These are phyloP conservation scores for Pelargonium citronellum DNA, from an alignment of 441 rosid species.

Conservation along the genomic window DNA sequence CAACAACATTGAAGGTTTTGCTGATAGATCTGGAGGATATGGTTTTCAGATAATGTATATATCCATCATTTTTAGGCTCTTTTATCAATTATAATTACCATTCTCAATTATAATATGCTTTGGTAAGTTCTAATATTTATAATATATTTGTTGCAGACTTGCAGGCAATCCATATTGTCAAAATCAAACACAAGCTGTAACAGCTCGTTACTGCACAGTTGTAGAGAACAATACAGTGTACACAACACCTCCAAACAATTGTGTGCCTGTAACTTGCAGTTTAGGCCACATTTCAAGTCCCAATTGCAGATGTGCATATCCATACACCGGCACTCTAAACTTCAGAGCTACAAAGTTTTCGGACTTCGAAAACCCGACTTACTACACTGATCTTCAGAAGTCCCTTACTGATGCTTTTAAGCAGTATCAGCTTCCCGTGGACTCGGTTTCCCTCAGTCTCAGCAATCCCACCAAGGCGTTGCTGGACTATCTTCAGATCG, in stretches of 20 bases:
- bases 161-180: conserved; percentile 48
- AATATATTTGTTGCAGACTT: conserved; percentile 35
- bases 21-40: conserved; percentile 15
- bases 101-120: too few relatives aligned
- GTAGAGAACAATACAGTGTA: conserved; percentile 23
- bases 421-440: conserved; percentile 43
- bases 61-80: background rate
- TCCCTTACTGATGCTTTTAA: conserved; percentile 19
- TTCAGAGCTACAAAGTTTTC: conserved; percentile 68
- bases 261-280: conserved; percentile 30
- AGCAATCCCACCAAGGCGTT: conserved; percentile 42
- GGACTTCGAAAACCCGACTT: conserved; percentile 28
- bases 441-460: conserved; percentile 36
- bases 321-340: conserved; percentile 46
- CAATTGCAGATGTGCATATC: conserved; percentile 39
- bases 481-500: conserved; percentile 32
- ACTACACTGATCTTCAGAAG: conserved; percentile 27
- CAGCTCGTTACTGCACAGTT: conserved; percentile 31
- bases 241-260: conserved; percentile 33
- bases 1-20: conserved; percentile 35
- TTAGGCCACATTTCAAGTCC: conserved; percentile 42
- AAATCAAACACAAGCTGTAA: conserved; percentile 15
- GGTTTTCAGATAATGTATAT: conserved; percentile 33
- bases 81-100: background rate
- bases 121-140: too few relatives aligned